Conservation (phyloP, 306 rosid genomes). For the Prunus kanzakura region DNA sequence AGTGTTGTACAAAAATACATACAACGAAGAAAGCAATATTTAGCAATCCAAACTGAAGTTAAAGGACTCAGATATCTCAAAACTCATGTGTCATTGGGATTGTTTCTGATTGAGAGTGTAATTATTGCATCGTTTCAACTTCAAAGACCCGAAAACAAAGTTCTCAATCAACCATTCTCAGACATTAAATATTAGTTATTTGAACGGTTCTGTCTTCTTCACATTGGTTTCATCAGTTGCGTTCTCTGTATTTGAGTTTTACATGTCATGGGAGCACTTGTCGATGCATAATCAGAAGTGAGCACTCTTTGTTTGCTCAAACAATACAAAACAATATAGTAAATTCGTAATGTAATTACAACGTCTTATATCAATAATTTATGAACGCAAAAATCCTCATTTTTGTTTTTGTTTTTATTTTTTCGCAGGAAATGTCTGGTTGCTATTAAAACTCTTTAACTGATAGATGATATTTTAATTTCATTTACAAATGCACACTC, state of each 20-base stretch:
- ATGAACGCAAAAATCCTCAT: not conserved
- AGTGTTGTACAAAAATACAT: not conserved
- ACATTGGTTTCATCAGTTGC: too few relatives aligned
- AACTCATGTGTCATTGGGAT: too few relatives aligned
- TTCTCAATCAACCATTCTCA: too few relatives aligned
- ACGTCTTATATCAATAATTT: not conserved
- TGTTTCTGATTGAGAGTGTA: too few relatives aligned
- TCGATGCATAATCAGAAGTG: slow-evolving; percentile 49
- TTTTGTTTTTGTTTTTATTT: not conserved
- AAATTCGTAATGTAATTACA: not conserved
- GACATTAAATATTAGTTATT: too few relatives aligned
- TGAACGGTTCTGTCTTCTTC: too few relatives aligned
- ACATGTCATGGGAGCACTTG: too few relatives aligned
- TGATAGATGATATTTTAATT: slow-evolving; percentile 54
- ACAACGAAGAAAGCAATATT: not conserved
- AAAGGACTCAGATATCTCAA: not conserved
- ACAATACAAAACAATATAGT: not conserved
- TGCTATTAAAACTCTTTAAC: slow-evolving; percentile 62
- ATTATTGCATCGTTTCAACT: too few relatives aligned
- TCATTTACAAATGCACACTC: slow-evolving; percentile 61
- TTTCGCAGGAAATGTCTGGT: slow-evolving; percentile 56
- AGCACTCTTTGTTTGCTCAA: slow-evolving; percentile 29
- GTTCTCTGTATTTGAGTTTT: too few relatives aligned
- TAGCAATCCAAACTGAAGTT: not conserved
- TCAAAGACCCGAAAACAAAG: too few relatives aligned